Base-by-base conservation (phyloP, 2,329 filamentous ascomycete genomes). In the Monosporascus ibericus region DNA sequence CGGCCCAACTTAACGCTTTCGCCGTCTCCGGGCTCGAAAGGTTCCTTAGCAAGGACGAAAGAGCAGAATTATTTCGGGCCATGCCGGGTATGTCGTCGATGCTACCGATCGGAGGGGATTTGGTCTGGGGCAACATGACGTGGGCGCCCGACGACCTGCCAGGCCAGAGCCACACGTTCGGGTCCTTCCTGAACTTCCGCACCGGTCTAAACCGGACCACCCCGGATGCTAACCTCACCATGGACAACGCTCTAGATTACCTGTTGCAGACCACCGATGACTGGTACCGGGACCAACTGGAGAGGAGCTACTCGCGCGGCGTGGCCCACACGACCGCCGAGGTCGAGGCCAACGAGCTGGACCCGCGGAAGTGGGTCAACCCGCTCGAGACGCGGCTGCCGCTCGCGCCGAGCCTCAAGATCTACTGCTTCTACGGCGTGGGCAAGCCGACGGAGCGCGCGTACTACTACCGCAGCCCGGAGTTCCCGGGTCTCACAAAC, bases 21-120 rank as follows among this genome's bases (percentile, higher is more conserved):
- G 94, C 94, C 8, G 92, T 99, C 1, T 97, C 97, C 63, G 94
- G 94, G 0, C 80, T 99, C 9, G 94, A 99, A 69, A 96, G 94
- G 66, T 99, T 99, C 68, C 76, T 99, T 47, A 92, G 86, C 62
- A 90, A 88, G 63, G 86, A 92, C 58, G 94, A 99, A 68, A 83
- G 94, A 49, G 91, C 89, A 0, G 91, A 97, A 65, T 86, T 99
- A 44, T 96, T 99, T 75, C 85, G 94, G 49, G 90, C 91, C 44
- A 97, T 99, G 92, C 94, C 94, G 0, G 94, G 94, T 6, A 89
- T 96, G 55, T 95, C 89, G 6, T 94, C 90, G 47, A 99, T 99
- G 94, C 79, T 99, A 1, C 94, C 94, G 6, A 90, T 96, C 44
- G 94, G 94, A 36, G 94, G 94, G 24, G 85, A 95, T 53, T 88